A percentile compares a stretch with the other conserved stretches of the same genome.
These are phyloP conservation scores for Nicotiana rustica DNA, from an alignment of 305 asterid species.

Conservation along the genomic window DNA sequence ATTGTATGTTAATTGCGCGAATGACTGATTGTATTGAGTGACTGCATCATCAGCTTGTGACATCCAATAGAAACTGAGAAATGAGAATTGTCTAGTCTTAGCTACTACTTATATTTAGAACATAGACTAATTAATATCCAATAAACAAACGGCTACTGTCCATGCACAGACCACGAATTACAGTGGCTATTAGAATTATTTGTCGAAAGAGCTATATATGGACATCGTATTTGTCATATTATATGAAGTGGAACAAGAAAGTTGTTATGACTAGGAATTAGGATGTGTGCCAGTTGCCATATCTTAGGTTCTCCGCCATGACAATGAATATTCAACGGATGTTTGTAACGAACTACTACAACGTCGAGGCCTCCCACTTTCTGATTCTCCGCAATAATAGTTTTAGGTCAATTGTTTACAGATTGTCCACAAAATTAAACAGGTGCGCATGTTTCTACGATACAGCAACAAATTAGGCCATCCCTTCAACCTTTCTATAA, in stretches of 20 bases:
- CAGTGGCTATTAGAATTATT: background rate
- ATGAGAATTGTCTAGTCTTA: background rate
- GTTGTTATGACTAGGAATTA: background rate
- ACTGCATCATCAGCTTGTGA: background rate
- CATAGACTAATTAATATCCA: background rate
- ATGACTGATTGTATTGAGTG: background rate
- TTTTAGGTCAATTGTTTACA: background rate
- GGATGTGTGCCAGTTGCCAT: slow-evolving; percentile 23
- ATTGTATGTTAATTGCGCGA: background rate
- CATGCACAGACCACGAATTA: background rate
- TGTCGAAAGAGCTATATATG: background rate
- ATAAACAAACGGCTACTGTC: background rate
- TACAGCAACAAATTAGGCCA: slow-evolving; percentile 14
- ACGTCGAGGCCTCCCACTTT: slow-evolving; percentile 26
- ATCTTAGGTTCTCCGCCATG: slow-evolving; percentile 23
- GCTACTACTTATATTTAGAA: background rate
- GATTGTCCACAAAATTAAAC: slow-evolving; percentile 23
- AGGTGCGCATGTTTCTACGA: slow-evolving; percentile 29
- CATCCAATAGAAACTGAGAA: background rate
- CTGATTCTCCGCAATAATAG: background rate
- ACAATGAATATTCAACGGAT: slow-evolving; percentile 18
- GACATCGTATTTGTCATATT: background rate
- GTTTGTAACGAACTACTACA: slow-evolving; percentile 27
- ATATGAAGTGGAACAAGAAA: background rate
- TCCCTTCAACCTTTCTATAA: slow-evolving; percentile 28